Evolutionary conservation across 192 early-diverging fungal genomes (phyloP), one percentile per base, ranked within the genome.

Genomic region (Backusella sp.): DNA sequence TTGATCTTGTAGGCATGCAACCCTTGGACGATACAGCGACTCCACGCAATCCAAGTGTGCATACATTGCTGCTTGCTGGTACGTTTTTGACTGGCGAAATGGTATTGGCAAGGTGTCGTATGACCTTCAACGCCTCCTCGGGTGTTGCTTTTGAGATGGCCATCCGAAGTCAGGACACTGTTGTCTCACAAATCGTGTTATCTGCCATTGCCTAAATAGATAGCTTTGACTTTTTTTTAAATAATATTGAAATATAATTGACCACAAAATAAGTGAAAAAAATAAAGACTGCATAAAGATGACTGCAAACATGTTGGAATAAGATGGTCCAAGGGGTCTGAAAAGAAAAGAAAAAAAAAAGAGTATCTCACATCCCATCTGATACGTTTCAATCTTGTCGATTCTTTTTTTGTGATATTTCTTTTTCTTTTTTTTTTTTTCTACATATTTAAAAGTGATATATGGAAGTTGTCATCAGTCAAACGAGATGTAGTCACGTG

Each of bases 91-190:
- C 96, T 46, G 90, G 91, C 14, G 81, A 87, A 23, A 88, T 86
- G 71, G 90, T 92, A 4, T 76, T 97, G 19, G 93, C 91, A 9
- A 87, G 94, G 67, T 93, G 91, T 80, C 86, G 96, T n/a, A 96
- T 98, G 95, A 94, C 94, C 23, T 93, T 90, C 73, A 91, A 91
- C 49, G 89, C 91, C 46, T 84, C 90, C 23, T 83, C 91, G 0
- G 97, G 96, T 2, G 96, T 99, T 30, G 96, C 95, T 3, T 88
- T 99, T 89, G 96, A 99, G 81, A 79, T 99, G 66, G 90, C 92
- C 0, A 93, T 94, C 36, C 90, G 96, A 77, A 91, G 91, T 80
- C 81, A 86, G 69, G 88, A 91, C 73, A 77, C 77, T 17, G 84
- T 85, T 44, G 85, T 96, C 39, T 89, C 90, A 71, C 88, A 92